Base-by-base conservation (phyloP, 2,329 filamentous ascomycete species). In the Phoma herbarum region DNA sequence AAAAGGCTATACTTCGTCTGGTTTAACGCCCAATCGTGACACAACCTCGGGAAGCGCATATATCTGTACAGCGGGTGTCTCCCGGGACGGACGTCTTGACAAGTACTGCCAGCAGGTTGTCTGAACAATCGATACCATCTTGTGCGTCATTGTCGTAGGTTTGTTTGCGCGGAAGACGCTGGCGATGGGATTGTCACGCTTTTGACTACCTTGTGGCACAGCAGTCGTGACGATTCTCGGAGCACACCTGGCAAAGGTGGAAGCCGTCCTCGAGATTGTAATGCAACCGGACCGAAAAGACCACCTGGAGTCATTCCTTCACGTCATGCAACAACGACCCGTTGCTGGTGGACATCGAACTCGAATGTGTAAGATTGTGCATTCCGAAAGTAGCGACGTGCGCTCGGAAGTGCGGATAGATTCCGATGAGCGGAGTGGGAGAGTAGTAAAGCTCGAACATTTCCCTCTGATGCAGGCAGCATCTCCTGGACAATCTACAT, bases 41-140 rank as follows among this genome's bases (percentile, higher is more conserved):
- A 58, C 56, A 58, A 11, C 9, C 2, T 41, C 50, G 50, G 55
- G 37, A 52, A 37, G 23, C 29, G 37, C 23, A 25, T 52, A 33
- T 48, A 44, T 39, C 18, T 44, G 29, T 39, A 16, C 33, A 55
- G 46, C 57, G 57, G 57, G 50, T 59, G 51, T 54, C 39, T 50
- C 57, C 51, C 57, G 57, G 6, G 37, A 42, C 20, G 41, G 41
- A 12, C 20, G 6, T 10, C 6, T 25, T 9, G 18, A 11, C 23
- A 28, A 3, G 2, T 20, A 10, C 18, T 48, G 12, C 35, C 23
- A 45, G 25, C 31, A 37, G 48, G 29, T 23, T 26, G 9, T 31
- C 12, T 43, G 41, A 25, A 26, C 41, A 43, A 43, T 41, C 37
- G 37, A 23, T 41, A 14, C 8, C 11, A 12, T 23, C 7, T 16